Conservation (phyloP, 2,329 filamentous ascomycete genomes). For the Immersiporthe knoxdaviesiana region DNA sequence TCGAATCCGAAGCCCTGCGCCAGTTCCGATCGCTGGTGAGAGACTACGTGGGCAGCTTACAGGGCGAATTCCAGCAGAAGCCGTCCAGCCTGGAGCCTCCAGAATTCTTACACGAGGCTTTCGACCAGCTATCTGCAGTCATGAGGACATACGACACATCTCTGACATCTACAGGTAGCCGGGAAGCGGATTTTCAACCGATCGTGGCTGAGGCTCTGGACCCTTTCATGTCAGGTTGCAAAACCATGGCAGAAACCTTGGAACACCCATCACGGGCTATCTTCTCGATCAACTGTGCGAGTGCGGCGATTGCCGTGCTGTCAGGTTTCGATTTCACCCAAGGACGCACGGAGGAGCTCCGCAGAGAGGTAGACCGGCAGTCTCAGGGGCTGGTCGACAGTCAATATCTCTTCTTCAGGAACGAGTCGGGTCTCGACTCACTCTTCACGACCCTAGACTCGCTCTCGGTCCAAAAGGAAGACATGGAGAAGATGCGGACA, state of each 20-base stretch:
- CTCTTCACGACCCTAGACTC: constrained; percentile 62
- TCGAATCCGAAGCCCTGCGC: constrained; percentile 77
- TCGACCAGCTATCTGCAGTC: constrained; percentile 76
- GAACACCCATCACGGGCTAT: constrained; percentile 64
- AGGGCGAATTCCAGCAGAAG: constrained; percentile 70
- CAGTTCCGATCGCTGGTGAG: constrained; percentile 83
- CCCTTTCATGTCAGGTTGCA: constrained; percentile 79
- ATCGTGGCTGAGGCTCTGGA: constrained; percentile 81
- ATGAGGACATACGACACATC: constrained; percentile 89
- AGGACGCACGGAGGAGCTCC: constrained; percentile 57
- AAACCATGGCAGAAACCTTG: constrained; percentile 67
- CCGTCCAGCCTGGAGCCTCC: constrained; percentile 77
- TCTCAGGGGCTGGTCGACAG: constrained; percentile 62
- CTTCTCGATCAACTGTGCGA: constrained; percentile 74
- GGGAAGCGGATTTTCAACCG: constrained; percentile 71
- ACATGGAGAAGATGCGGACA: constrained; percentile 57
- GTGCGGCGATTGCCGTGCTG: constrained; percentile 60
- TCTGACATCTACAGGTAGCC: constrained; percentile 60
- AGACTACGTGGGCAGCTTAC: constrained; percentile 76
- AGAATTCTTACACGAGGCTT: constrained; percentile 76
- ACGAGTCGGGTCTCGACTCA: constrained; percentile 71
- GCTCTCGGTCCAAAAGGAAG: constrained; percentile 43
- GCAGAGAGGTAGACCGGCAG: constrained; percentile 58
- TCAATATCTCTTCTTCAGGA: constrained; percentile 74
- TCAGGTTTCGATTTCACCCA: constrained; percentile 66